Conservation (phyloP, 2,329 filamentous ascomycete genomes). For the Trematosphaeria pertusa region DNA sequence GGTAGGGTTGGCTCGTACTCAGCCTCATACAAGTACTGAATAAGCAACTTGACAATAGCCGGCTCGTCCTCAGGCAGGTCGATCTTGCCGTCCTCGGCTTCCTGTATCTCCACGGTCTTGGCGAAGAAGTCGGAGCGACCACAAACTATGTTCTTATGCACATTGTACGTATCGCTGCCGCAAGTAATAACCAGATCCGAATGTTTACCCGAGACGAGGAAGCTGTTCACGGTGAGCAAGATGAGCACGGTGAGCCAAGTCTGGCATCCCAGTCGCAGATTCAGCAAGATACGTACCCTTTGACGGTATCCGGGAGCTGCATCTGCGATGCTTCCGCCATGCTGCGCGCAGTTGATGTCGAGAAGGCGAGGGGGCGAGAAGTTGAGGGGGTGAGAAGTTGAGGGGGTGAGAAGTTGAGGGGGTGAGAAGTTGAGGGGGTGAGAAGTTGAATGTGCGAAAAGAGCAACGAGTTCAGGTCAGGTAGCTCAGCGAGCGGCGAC, state of each 20-base stretch:
- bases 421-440: too few relatives aligned
- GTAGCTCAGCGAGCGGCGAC: too few relatives aligned
- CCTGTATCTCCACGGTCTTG: constrained; percentile 6
- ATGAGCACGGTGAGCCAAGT: neutral
- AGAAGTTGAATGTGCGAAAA: too few relatives aligned
- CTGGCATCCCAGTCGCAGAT: too few relatives aligned
- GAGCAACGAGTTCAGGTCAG: too few relatives aligned
- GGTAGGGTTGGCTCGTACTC: constrained; percentile 6
- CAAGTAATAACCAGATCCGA: constrained; percentile 25
- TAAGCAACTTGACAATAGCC: constrained; percentile 9
- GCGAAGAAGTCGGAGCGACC: constrained; percentile 17
- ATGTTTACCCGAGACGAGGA: constrained; percentile 13
- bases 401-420: too few relatives aligned
- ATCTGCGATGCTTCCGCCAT: constrained; percentile 4
- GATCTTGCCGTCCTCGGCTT: constrained; percentile 9
- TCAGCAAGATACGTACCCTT: constrained; percentile 1
- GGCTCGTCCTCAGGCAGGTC: constrained; percentile 10
- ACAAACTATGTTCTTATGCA: constrained; percentile 27
- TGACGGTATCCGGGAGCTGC: neutral
- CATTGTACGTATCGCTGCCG: constrained; percentile 17
- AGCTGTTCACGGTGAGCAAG: neutral
- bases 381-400: too few relatives aligned
- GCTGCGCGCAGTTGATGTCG: too few relatives aligned
- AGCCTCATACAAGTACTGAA: constrained; percentile 16
- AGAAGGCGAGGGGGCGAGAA: too few relatives aligned